These are phyloP conservation scores for Epichloe hybrida DNA, from an alignment of 2,329 filamentous ascomycete genomes.

Conservation along the genomic window DNA sequence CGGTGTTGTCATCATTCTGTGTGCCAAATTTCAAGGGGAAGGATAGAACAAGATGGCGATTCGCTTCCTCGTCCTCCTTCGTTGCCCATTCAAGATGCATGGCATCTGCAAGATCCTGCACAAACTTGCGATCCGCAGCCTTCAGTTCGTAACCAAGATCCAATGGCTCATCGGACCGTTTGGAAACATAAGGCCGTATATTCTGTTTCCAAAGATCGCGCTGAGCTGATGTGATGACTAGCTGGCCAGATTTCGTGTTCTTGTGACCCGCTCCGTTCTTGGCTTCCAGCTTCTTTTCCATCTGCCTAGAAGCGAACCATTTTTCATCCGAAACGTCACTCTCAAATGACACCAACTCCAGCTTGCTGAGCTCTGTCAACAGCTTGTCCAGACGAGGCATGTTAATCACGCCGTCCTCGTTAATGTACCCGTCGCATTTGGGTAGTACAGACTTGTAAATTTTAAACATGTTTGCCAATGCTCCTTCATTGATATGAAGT, in stretches of 20 bases:
- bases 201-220: constrained; percentile 67
- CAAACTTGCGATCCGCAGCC: constrained; percentile 82
- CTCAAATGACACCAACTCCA: constrained; percentile 89
- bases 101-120: constrained; percentile 66
- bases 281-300: constrained; percentile 47
- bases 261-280: constrained; percentile 45
- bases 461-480: constrained; percentile 91
- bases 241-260: constrained; percentile 39
- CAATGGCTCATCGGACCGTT: constrained; percentile 49
- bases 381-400: constrained; percentile 64
- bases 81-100: constrained; percentile 45
- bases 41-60: constrained; percentile 36
- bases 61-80: constrained; percentile 40
- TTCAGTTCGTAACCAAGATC: constrained; percentile 62
- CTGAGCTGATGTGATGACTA: constrained; percentile 67
- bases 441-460: constrained; percentile 88
- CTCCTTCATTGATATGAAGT: constrained; percentile 96
- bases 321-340: constrained; percentile 74
- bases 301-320: constrained; percentile 82
- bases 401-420: constrained; percentile 88
- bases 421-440: constrained; percentile 84
- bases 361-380: constrained; percentile 71
- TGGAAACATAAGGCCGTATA: constrained; percentile 71
- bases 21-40: constrained; percentile 38
- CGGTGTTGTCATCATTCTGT: constrained; percentile 33